Evolutionary conservation across 1,284 basidiomycete genomes (phyloP).

Genomic region (Sporisorium exsertum): DNA sequence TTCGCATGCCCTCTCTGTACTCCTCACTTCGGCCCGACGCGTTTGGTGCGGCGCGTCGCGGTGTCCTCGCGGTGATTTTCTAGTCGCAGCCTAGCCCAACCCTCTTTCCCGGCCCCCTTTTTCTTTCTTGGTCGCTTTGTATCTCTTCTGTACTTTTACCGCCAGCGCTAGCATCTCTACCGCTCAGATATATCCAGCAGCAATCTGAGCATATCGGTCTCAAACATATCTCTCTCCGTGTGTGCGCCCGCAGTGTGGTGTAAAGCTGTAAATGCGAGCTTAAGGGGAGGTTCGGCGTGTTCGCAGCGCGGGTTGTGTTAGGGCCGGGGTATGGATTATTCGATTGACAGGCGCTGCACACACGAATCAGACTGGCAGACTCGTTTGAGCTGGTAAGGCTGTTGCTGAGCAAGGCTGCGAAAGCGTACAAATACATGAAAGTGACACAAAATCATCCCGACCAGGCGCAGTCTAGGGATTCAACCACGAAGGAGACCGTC

Average conservation of each 20-base stretch:
- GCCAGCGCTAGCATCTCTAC: constrained; percentile 54
- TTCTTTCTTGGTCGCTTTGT: constrained; percentile 50
- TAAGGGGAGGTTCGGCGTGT: too few species aligned
- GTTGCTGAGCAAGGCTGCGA: not conserved
- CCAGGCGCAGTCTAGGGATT: not conserved
- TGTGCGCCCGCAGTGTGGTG: too few species aligned
- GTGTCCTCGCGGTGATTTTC: constrained; percentile 22
- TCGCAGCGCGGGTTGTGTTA: too few species aligned
- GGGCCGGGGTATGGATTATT: not conserved
- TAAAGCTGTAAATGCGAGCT: too few species aligned
- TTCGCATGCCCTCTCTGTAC: not conserved
- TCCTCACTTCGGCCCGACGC: constrained; percentile 30
- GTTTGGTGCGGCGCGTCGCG: constrained; percentile 47
- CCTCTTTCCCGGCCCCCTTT: constrained; percentile 11
- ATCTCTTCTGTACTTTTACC: constrained; percentile 60
- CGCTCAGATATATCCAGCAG: constrained; percentile 58
- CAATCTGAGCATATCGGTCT: constrained; percentile 59
- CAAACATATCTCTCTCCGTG: constrained; percentile 13
- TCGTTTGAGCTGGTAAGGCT: not conserved
- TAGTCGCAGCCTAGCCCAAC: constrained; percentile 13
- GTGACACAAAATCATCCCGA: not conserved
- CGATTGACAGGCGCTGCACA: not conserved
- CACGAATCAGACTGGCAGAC: too few species aligned
- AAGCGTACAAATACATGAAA: constrained; percentile 4
- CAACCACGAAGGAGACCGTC: constrained; percentile 64